A percentile compares a stretch with the other conserved stretches of the same genome.
Conservation (phyloP, 371 early-diverging fungal genomes). For the Lichtheimia corymbifera region DNA sequence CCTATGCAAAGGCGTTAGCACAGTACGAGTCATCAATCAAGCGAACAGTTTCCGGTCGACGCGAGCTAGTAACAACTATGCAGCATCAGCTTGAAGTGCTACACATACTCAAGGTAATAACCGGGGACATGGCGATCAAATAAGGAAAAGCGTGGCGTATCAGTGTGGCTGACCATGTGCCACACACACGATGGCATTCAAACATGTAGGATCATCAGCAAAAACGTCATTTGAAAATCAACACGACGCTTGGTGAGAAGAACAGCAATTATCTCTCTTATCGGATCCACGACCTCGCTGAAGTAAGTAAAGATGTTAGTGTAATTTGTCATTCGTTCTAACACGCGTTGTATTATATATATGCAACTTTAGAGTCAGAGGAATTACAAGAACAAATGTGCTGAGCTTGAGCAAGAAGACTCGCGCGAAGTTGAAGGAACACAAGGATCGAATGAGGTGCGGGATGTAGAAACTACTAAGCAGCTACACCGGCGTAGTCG, state of each 20-base stretch:
- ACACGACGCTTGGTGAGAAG: slow-evolving; percentile 16
- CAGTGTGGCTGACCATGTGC: too few relatives aligned
- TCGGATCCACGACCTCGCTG: slow-evolving; percentile 10
- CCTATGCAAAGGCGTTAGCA: slow-evolving; percentile 9
- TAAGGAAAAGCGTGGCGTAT: too few relatives aligned
- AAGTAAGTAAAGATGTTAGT: too few relatives aligned
- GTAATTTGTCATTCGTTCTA: too few relatives aligned
- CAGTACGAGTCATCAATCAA: slow-evolving; percentile 7
- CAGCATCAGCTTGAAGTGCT: slow-evolving; percentile 11
- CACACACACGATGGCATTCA: too few relatives aligned
- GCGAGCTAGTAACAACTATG: slow-evolving; percentile 15
- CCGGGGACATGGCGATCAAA: too few relatives aligned
- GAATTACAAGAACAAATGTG: slow-evolving; percentile 11
- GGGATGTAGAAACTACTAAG: background rate
- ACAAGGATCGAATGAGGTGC: background rate
- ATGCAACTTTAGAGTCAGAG: slow-evolving; percentile 6
- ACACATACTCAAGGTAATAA: slow-evolving; percentile 3
- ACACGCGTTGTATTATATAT: too few relatives aligned
- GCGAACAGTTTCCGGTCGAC: slow-evolving; percentile 7
- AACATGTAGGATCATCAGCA: slow-evolving; percentile 11
- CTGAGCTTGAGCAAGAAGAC: slow-evolving; percentile 11
- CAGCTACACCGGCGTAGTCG: background rate
- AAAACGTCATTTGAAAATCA: slow-evolving; percentile 14
- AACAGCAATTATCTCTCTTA: slow-evolving; percentile 14
- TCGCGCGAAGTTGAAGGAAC: too few relatives aligned